A percentile compares a stretch with the other conserved stretches of the same genome.
Conservation (phyloP, 257 asterid genomes). For the Nicotiana tabacum region DNA sequence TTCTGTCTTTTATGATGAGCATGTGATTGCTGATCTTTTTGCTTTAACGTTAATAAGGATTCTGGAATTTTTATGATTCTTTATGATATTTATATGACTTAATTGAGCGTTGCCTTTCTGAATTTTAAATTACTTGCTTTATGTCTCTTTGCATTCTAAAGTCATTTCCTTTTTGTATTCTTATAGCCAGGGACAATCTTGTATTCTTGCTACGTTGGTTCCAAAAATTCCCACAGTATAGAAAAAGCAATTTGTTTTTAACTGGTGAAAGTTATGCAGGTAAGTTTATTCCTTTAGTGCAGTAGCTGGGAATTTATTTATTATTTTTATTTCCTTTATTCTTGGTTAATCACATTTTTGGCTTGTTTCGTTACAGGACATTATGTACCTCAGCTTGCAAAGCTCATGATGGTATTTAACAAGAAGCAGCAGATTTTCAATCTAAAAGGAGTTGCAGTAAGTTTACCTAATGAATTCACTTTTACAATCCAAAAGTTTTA, state of each 20-base stretch:
- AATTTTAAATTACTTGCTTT: not conserved
- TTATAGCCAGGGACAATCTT: slow-evolving; percentile 57
- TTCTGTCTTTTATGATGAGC: not conserved
- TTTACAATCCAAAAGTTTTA: not conserved
- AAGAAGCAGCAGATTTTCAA: slow-evolving; percentile 40
- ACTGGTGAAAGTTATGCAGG: slow-evolving; percentile 82
- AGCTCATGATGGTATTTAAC: slow-evolving; percentile 54
- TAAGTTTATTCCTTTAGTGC: slow-evolving; percentile 8
- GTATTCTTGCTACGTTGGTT: slow-evolving; percentile 60
- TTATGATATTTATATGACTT: not conserved
- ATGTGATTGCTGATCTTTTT: not conserved
- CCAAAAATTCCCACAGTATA: slow-evolving; percentile 50
- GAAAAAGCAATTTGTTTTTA: slow-evolving; percentile 39
- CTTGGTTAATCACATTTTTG: not conserved
- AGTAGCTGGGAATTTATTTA: not conserved
- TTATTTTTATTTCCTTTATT: not conserved
- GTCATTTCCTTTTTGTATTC: slow-evolving; percentile 15
- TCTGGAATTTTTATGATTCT: not conserved
- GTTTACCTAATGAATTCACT: slow-evolving; percentile 11
- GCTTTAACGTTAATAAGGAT: not conserved
- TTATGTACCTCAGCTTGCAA: slow-evolving; percentile 67
- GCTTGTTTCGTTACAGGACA: slow-evolving; percentile 40
- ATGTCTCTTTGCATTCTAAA: slow-evolving; percentile 14
- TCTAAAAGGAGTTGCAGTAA: slow-evolving; percentile 65
- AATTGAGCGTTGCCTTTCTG: not conserved